These are phyloP conservation scores for Syzygium syzygioides DNA, from an alignment of 441 rosid genomes.

Conservation along the genomic window DNA sequence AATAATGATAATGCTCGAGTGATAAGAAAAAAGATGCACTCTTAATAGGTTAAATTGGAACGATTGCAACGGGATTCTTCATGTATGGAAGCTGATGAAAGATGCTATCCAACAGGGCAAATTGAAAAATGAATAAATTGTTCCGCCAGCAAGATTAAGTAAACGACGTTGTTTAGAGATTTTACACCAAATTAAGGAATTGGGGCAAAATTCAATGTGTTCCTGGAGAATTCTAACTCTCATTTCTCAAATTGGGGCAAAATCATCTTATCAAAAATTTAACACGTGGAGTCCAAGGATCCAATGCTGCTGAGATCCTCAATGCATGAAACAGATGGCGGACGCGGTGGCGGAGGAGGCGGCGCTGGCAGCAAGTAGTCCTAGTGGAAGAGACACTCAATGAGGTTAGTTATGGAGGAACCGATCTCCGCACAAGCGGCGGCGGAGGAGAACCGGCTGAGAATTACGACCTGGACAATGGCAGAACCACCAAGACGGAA, in stretches of 20 bases:
- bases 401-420: conserved; percentile 31
- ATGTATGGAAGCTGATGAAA: too few species aligned
- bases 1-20: background rate
- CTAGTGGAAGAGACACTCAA: conserved; percentile 47
- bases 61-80: background rate
- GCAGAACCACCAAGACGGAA: conserved; percentile 1
- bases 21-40: background rate
- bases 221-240: too few species aligned
- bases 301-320: too few species aligned
- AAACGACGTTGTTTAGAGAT: accelerated
- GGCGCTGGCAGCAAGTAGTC: conserved; percentile 83
- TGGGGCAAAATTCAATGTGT: background rate
- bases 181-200: background rate
- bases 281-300: background rate
- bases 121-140: too few species aligned
- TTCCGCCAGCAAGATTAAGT: background rate
- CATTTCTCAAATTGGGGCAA: too few species aligned
- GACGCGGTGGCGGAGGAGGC: conserved; percentile 74
- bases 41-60: background rate
- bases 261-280: too few species aligned
- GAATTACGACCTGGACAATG: conserved; percentile 25
- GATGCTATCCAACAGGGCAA: too few species aligned
- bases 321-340: conserved; percentile 22
- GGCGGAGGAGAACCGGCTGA: background rate
- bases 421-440: conserved; percentile 18